A percentile compares a stretch with the other conserved stretches of the same genome.
Conservation (phyloP, 441 rosid genomes). For the Erodium moschatum region DNA sequence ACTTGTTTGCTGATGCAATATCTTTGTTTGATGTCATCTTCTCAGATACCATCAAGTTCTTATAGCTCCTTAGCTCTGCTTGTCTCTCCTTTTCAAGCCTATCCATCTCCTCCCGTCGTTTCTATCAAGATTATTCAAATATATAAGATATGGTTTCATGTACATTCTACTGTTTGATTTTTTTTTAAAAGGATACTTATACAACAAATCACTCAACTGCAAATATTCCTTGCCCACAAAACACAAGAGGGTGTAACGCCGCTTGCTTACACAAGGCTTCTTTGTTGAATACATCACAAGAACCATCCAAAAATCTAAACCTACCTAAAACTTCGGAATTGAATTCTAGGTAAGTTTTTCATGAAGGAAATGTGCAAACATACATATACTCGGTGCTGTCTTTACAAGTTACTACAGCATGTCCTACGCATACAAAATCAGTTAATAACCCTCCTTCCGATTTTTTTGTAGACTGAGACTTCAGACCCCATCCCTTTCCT, state of each 20-base stretch:
- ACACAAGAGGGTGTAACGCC: neutral
- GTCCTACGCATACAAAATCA: too few relatives aligned
- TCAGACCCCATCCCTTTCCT: too few relatives aligned
- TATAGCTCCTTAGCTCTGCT: constrained; percentile 88
- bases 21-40: constrained; percentile 95
- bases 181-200: neutral
- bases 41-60: constrained; percentile 85
- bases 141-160: neutral
- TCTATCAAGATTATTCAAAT: constrained; percentile 33
- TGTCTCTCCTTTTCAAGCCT: constrained; percentile 89
- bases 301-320: neutral
- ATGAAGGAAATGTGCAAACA: neutral
- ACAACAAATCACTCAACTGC: neutral
- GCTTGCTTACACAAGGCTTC: neutral
- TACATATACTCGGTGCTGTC: too few relatives aligned
- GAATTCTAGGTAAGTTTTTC: neutral
- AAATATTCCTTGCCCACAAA: neutral
- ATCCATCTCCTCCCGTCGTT: constrained; percentile 74
- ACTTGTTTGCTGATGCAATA: constrained; percentile 67
- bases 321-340: neutral
- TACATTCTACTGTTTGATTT: neutral
- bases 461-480: neutral
- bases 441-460: neutral
- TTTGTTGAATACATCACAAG: neutral
- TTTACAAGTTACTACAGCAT: too few relatives aligned